Conservation (phyloP, 164 flowering plant species). For the Euptelea pleiosperma region DNA sequence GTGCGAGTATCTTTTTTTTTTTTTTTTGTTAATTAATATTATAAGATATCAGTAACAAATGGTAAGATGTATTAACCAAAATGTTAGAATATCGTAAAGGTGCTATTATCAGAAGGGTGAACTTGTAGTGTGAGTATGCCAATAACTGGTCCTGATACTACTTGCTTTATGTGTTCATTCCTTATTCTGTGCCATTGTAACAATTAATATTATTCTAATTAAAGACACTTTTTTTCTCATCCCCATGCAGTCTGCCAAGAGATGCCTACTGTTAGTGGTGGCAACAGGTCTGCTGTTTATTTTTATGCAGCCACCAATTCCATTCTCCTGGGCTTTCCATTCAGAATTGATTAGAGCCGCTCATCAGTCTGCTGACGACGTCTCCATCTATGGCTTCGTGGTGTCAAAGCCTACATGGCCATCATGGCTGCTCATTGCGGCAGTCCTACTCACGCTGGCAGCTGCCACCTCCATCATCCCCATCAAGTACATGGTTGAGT, state of each 20-base stretch:
- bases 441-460: constrained; percentile 78
- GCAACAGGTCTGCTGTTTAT: constrained; percentile 83
- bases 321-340: constrained; percentile 71
- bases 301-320: constrained; percentile 86
- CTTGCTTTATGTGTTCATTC: too few species aligned
- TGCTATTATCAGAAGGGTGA: too few species aligned
- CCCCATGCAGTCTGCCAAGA: constrained; percentile 77
- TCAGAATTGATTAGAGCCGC: constrained; percentile 84
- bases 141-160: too few species aligned
- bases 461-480: constrained; percentile 82
- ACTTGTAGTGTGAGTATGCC: too few species aligned
- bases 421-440: constrained; percentile 86
- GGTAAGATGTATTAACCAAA: too few species aligned
- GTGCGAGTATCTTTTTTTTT: too few species aligned
- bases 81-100: too few species aligned
- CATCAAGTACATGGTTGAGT: constrained; percentile 80
- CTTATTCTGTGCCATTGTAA: too few species aligned
- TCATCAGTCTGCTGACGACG: constrained; percentile 82
- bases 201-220: too few species aligned
- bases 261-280: constrained; percentile 81
- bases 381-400: constrained; percentile 86
- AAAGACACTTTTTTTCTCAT: too few species aligned
- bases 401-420: constrained; percentile 93
- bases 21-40: too few species aligned
- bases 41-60: too few species aligned